A percentile compares a stretch with the other conserved stretches of the same genome.
phyloP scores from a whole-genome alignment of 2,329 filamentous ascomycete species.

The Xylaria digitata region DNA sequence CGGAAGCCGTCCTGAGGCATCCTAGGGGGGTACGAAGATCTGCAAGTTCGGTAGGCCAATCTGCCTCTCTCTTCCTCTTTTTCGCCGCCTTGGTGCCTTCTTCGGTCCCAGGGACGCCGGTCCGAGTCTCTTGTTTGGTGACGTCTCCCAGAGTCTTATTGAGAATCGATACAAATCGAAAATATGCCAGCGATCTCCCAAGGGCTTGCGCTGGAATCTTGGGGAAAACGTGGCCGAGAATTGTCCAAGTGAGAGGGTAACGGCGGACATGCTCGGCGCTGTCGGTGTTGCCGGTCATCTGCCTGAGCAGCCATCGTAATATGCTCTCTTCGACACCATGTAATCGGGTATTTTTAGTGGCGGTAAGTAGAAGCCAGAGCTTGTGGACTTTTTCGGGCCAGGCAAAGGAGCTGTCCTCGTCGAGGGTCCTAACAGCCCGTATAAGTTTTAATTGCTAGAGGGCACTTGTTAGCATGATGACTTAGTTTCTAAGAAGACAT shows the following conservation, averaged over 20 bases:
- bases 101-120: slow-evolving; percentile 36
- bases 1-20: slow-evolving; percentile 60
- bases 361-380: slow-evolving; percentile 62
- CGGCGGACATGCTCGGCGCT: slow-evolving; percentile 64
- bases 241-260: slow-evolving; percentile 69
- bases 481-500: background rate
- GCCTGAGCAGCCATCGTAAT: slow-evolving; percentile 72
- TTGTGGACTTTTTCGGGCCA: slow-evolving; percentile 60
- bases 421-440: slow-evolving; percentile 65
- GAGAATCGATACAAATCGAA: slow-evolving; percentile 74
- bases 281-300: slow-evolving; percentile 63
- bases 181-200: slow-evolving; percentile 76
- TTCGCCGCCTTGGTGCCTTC: slow-evolving; percentile 45
- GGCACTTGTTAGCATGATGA: slow-evolving; percentile 18
- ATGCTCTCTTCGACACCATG: slow-evolving; percentile 68
- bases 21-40: slow-evolving; percentile 54
- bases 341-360: slow-evolving; percentile 56
- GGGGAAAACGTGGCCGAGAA: slow-evolving; percentile 70
- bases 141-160: slow-evolving; percentile 73
- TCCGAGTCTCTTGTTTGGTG: slow-evolving; percentile 46
- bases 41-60: slow-evolving; percentile 54
- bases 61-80: slow-evolving; percentile 57
- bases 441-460: slow-evolving; percentile 56
- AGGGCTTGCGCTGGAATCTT: slow-evolving; percentile 76
- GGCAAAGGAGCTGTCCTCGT: slow-evolving; percentile 60